These are phyloP conservation scores for Collybia sp. DNA, from an alignment of 768 basidiomycete genomes.

Conservation along the genomic window DNA sequence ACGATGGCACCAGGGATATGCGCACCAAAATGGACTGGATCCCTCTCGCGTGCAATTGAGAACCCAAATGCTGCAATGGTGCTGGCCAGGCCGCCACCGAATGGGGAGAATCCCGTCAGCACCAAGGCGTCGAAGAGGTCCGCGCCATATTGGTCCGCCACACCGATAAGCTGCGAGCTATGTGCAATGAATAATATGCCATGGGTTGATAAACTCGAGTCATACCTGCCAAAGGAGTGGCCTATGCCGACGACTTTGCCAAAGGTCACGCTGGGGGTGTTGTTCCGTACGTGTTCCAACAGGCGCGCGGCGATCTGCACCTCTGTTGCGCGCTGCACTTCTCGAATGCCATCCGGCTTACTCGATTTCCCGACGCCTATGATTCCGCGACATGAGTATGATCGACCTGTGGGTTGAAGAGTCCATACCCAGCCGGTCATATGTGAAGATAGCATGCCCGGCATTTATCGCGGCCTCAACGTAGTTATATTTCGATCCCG, in stretches of 20 bases:
- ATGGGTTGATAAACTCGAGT: background rate
- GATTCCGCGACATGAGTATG: background rate
- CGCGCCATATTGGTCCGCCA: slow-evolving; percentile 10
- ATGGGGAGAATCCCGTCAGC: slow-evolving; percentile 14
- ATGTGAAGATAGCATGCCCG: slow-evolving; percentile 15
- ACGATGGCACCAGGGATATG: background rate
- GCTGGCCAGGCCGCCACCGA: slow-evolving; percentile 2
- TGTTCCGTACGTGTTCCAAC: slow-evolving; percentile 7
- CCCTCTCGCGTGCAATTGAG: slow-evolving; percentile 11
- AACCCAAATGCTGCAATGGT: slow-evolving; percentile 11
- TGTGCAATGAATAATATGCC: background rate
- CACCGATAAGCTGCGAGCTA: slow-evolving; percentile 12
- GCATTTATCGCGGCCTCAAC: slow-evolving; percentile 11
- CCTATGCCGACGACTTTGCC: slow-evolving; percentile 15
- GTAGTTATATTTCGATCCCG: slow-evolving; percentile 15
- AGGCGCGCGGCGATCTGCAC: slow-evolving; percentile 13
- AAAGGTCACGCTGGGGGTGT: slow-evolving; percentile 3
- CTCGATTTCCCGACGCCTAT: slow-evolving; percentile 15
- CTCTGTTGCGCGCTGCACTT: slow-evolving; percentile 15
- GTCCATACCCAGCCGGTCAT: slow-evolving; percentile 15
- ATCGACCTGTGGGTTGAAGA: background rate
- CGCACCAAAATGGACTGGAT: slow-evolving; percentile 13
- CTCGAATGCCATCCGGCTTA: slow-evolving; percentile 17
- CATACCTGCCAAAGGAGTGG: slow-evolving; percentile 19
- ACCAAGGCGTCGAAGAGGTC: slow-evolving; percentile 14